Base-by-base conservation (phyloP, 129 eudicot species). In the Pseudognaphalium luteoalbum region DNA sequence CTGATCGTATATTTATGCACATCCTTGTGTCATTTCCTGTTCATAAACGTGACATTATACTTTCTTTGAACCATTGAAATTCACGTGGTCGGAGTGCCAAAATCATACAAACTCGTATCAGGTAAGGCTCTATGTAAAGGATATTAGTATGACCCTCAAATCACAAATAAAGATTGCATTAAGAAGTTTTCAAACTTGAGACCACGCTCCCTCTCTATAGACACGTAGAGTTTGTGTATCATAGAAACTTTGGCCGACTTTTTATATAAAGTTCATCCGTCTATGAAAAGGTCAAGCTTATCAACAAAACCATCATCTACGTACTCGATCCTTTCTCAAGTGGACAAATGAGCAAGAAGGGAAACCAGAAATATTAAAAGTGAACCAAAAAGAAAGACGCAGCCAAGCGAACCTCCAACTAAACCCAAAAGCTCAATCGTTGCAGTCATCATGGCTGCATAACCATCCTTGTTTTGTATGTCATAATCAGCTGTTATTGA, bases 301-400 rank as follows among this genome's bases (percentile, higher is more conserved):
- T 44, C 52, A 11, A 14, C 5, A 12, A 44, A 44, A 44, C 5
- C 52, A 44, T 1, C 17, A 44, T 44, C 52, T 47, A 47, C 54
- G 17, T 47, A 47, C 54, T 47, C n/a, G n/a, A n/a, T n/a, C 54
- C 6, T 12, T 3, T 47, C 17, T 47, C 54, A 47, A 3, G 4
- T 47, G 17, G n/a, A 47, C 5, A 47, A 12, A 47, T 47, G 73
- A 71, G 76, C 85, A 54, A 76, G 29, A 76, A 81, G 62, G 50
- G 85, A 76, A 65, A 76, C 81, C 0, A 81, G 56, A 39, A 63
- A 29, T 61, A 81, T 70, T 6, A 4, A 54, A 62, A 81, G 81
- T 28, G 81, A 76, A 71, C 85, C 85, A 41, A 81, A 64, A 4
- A 81, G 70, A 81, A 81, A 70, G 78, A 81, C 78, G 11, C 76